These are phyloP conservation scores for Nidula niveotomentosa DNA, from an alignment of 1,284 basidiomycete species.

Conservation along the genomic window DNA sequence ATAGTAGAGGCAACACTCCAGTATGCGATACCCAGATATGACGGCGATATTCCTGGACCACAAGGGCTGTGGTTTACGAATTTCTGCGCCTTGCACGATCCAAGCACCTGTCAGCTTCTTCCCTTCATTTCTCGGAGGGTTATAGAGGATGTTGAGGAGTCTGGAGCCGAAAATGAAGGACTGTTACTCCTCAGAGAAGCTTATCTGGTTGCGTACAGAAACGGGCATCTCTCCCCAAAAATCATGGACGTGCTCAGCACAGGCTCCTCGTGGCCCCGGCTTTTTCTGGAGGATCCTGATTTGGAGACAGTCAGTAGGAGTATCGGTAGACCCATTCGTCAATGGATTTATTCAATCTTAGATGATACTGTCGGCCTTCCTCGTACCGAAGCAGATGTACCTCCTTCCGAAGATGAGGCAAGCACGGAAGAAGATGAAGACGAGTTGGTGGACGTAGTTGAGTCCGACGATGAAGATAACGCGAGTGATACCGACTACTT, in stretches of 20 bases:
- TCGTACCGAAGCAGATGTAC: slow-evolving; percentile 19
- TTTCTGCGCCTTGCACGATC: slow-evolving; percentile 58
- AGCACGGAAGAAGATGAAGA: slow-evolving; percentile 55
- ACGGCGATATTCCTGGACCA: slow-evolving; percentile 30
- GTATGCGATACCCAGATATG: slow-evolving; percentile 66
- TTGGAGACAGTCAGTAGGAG: slow-evolving; percentile 58
- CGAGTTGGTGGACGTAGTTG: slow-evolving; percentile 57
- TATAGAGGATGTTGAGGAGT: slow-evolving; percentile 24
- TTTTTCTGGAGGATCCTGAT: slow-evolving; percentile 81
- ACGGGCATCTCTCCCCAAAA: slow-evolving; percentile 55
- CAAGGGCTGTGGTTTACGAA: slow-evolving; percentile 47
- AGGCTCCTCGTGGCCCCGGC: slow-evolving; percentile 63
- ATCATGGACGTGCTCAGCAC: slow-evolving; percentile 60
- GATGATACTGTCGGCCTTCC: slow-evolving; percentile 66
- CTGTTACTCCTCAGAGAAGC: slow-evolving; percentile 36
- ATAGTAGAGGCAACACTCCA: slow-evolving; percentile 74
- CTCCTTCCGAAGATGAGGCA: slow-evolving; percentile 12
- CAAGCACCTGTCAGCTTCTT: slow-evolving; percentile 52
- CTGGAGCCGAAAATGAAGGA: slow-evolving; percentile 27
- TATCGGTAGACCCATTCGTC: slow-evolving; percentile 62
- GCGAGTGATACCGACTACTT: slow-evolving; percentile 46
- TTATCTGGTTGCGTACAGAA: slow-evolving; percentile 65
- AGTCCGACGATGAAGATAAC: slow-evolving; percentile 40
- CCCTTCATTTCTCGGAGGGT: slow-evolving; percentile 51
- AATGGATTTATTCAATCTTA: slow-evolving; percentile 68